Conservation (phyloP, 2,329 filamentous ascomycete genomes). For the Ophiostoma australiae region DNA sequence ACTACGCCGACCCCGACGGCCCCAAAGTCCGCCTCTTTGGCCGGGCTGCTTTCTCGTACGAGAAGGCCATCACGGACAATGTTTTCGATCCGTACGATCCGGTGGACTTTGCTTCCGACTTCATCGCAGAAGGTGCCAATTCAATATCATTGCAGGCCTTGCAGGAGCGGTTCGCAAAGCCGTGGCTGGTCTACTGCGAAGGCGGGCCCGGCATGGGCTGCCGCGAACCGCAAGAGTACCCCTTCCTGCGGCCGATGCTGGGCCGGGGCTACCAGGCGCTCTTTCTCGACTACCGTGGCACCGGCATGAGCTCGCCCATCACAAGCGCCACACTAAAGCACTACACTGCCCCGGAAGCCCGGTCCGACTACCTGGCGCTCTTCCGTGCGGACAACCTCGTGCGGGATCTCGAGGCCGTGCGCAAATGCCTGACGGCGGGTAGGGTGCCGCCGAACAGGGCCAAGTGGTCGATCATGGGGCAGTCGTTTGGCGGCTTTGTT, state of each 20-base stretch:
- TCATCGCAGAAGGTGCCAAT: not conserved
- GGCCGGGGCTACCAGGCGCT: constrained; percentile 80
- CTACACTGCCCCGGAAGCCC: constrained; percentile 56
- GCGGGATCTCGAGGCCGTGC: constrained; percentile 79
- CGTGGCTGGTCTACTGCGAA: constrained; percentile 69
- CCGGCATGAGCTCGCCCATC: constrained; percentile 76
- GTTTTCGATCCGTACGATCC: not conserved
- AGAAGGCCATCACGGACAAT: constrained; percentile 47
- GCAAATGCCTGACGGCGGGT: constrained; percentile 65
- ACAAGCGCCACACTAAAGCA: constrained; percentile 65
- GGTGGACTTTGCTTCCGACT: not conserved
- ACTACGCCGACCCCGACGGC: constrained; percentile 60
- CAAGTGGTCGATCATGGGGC: constrained; percentile 82
- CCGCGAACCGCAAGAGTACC: constrained; percentile 65
- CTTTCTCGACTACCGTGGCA: constrained; percentile 86
- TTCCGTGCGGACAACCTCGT: constrained; percentile 92
- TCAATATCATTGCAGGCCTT: constrained; percentile 16
- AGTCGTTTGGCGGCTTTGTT: constrained; percentile 90
- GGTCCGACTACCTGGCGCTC: constrained; percentile 74
- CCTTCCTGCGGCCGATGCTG: constrained; percentile 65
- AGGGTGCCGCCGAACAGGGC: constrained; percentile 52
- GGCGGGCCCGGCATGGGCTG: constrained; percentile 82
- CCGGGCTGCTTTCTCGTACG: constrained; percentile 63
- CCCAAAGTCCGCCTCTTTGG: constrained; percentile 71
- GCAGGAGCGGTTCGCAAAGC: constrained; percentile 38